These are phyloP conservation scores for Aspergillus japonicus DNA, from an alignment of 2,329 filamentous ascomycete species.

Conservation along the genomic window DNA sequence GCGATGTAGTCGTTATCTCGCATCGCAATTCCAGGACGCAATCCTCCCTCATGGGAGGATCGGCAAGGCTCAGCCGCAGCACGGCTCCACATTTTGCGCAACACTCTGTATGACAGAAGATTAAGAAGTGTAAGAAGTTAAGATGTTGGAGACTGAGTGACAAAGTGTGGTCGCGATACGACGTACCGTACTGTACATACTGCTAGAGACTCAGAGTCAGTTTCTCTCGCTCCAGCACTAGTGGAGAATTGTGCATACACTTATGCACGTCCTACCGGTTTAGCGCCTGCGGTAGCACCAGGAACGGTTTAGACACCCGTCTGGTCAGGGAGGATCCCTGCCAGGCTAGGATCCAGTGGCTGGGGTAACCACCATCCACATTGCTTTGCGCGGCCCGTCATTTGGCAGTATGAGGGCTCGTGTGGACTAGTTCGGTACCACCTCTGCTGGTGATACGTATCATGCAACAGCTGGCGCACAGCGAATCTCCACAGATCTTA, in stretches of 20 bases:
- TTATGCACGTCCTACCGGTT: constrained; percentile 2
- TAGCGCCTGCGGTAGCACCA: constrained; percentile 6
- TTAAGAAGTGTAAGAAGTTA: not conserved
- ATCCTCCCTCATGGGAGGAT: constrained; percentile 7
- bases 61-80: constrained; percentile 15
- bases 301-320: constrained; percentile 6
- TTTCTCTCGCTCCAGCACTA: not conserved
- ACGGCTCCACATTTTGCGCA: constrained; percentile 2
- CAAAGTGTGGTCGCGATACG: not conserved
- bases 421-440: not conserved
- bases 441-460: constrained; percentile 1
- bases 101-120: not conserved
- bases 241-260: not conserved
- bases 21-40: not conserved
- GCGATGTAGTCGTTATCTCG: not conserved
- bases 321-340: not conserved
- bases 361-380: not conserved
- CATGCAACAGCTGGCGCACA: constrained; percentile 1
- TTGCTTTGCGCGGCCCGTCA: not conserved
- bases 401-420: not conserved
- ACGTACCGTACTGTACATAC: not conserved
- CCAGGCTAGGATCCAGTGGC: not conserved
- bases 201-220: not conserved
- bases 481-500: not conserved
- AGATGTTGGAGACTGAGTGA: not conserved